Evolutionary conservation across 2,329 filamentous ascomycete genomes (phyloP).

Genomic region (Nothophaeocryptopus gaeumannii): DNA sequence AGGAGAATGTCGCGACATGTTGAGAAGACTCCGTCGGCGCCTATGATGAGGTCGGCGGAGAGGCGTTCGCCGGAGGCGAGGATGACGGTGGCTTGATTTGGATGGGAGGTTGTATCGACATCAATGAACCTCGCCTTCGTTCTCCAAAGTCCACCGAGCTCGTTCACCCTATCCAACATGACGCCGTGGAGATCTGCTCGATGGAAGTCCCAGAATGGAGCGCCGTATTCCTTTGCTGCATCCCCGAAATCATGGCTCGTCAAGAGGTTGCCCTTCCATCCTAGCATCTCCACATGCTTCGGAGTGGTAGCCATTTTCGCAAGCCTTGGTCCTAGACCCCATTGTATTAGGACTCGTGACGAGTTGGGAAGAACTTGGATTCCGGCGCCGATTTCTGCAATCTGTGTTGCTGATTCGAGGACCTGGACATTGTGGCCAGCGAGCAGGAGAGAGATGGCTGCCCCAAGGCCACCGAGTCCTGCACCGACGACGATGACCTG

Average conservation of each 20-base stretch:
- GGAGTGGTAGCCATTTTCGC: conserved; percentile 43
- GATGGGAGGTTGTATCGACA: conserved; percentile 29
- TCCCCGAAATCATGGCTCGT: conserved; percentile 48
- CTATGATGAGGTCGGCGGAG: conserved; percentile 47
- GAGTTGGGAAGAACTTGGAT: conserved; percentile 53
- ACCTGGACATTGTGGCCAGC: conserved; percentile 49
- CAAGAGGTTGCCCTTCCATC: conserved; percentile 53
- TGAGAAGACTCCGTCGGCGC: conserved; percentile 49
- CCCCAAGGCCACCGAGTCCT: conserved; percentile 54
- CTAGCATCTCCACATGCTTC: conserved; percentile 48
- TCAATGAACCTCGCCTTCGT: conserved; percentile 46
- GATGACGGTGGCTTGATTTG: conserved; percentile 37
- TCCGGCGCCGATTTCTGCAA: conserved; percentile 51
- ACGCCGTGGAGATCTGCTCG: conserved; percentile 52
- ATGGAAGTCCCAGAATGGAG: conserved; percentile 56
- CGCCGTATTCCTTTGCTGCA: conserved; percentile 34
- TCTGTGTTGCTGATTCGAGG: conserved; percentile 48
- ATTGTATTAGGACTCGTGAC: conserved; percentile 47
- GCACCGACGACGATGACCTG: conserved; percentile 55
- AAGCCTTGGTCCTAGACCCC: conserved; percentile 48
- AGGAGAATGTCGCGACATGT: conserved; percentile 46
- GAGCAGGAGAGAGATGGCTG: conserved; percentile 48
- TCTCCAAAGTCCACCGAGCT: conserved; percentile 49
- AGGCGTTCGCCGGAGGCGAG: conserved; percentile 39
- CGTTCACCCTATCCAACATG: conserved; percentile 47